These are phyloP conservation scores for Casaregolazyma suthepensis DNA, from an alignment of 1,139 yeast genomes.

Conservation along the genomic window DNA sequence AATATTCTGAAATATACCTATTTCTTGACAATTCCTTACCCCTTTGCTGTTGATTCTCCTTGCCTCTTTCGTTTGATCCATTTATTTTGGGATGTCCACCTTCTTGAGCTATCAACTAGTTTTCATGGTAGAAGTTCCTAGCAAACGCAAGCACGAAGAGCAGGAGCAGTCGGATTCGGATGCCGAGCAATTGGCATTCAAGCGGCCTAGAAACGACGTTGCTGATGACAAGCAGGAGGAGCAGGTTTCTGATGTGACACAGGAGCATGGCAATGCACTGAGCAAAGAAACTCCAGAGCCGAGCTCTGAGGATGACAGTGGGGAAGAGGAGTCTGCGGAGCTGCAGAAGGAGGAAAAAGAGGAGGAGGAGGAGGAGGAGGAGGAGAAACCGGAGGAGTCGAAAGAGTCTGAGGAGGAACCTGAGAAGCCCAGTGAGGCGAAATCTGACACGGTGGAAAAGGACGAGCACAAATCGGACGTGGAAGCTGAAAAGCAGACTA, in stretches of 20 bases:
- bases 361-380: constrained; percentile 3
- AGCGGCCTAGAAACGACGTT: constrained; percentile 2
- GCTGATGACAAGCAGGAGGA: constrained; percentile 4
- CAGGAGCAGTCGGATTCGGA: constrained; percentile 6
- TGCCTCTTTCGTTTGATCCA: neutral
- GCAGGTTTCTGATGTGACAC: neutral
- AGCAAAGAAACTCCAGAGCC: constrained; percentile 12
- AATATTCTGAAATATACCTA: too few species aligned
- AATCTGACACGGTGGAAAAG: neutral
- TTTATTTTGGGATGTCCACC: neutral
- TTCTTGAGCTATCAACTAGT: neutral
- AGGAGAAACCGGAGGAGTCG: neutral
- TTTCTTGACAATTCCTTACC: neutral
- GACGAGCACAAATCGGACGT: neutral
- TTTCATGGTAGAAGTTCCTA: constrained; percentile 1
- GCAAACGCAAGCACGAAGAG: constrained; percentile 13
- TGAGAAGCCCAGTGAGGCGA: constrained; percentile 5
- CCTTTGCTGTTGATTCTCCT: neutral
- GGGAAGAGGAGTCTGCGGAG: neutral
- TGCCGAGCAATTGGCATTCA: constrained; percentile 5
- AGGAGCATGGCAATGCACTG: constrained; percentile 9
- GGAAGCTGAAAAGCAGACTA: neutral
- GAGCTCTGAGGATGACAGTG: constrained; percentile 9
- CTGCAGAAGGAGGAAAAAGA: neutral
- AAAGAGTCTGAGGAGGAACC: constrained; percentile 1